These are phyloP conservation scores for Eucalyptus marginata DNA, from an alignment of 345 rosid genomes.

Conservation along the genomic window DNA sequence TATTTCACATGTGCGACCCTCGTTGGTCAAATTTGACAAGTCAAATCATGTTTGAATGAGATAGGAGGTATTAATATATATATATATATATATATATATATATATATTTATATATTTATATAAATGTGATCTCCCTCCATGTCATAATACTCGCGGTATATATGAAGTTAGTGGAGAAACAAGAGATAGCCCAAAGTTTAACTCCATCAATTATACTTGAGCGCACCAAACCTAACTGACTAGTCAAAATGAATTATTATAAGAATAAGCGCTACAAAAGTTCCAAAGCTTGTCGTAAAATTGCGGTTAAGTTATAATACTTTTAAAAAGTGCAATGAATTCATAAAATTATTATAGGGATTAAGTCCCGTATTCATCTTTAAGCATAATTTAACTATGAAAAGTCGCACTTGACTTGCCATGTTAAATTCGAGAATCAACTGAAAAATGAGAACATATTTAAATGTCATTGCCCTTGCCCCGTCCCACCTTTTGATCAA, in stretches of 20 bases:
- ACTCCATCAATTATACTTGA: not conserved
- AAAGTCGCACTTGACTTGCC: not conserved
- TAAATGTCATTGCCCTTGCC: not conserved
- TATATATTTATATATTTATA: too few species aligned
- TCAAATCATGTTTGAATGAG: not conserved
- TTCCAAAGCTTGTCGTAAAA: too few species aligned
- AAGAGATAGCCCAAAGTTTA: not conserved
- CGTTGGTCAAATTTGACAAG: not conserved
- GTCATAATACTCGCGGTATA: not conserved
- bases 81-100: rapidly evolving
- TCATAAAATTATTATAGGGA: too few species aligned
- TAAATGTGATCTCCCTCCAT: not conserved
- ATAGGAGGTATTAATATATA: too few species aligned
- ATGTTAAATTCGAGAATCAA: not conserved
- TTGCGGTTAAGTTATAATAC: too few species aligned
- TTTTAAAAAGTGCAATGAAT: too few species aligned
- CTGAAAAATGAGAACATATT: not conserved
- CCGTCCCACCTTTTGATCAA: not conserved
- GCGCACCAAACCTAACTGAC: not conserved
- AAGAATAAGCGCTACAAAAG: too few species aligned
- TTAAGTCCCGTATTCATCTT: not conserved
- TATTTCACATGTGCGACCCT: not conserved
- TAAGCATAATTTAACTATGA: not conserved
- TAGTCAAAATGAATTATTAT: not conserved
- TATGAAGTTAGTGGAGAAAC: not conserved